Evolutionary conservation across 768 basidiomycete species (phyloP).

Genomic region (Leucosporidium scottii): DNA sequence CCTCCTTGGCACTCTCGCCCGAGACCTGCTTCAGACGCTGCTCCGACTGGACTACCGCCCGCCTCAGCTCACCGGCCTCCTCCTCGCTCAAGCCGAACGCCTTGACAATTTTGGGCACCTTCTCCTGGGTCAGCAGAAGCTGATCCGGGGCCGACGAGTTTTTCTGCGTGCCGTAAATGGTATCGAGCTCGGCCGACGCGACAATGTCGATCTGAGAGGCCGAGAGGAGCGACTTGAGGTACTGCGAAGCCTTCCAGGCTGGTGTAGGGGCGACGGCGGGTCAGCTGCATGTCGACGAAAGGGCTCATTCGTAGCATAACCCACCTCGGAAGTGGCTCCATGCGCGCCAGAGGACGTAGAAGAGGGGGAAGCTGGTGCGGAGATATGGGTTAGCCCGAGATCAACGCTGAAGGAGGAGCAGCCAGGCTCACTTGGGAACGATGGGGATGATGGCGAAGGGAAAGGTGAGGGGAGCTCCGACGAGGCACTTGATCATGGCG

Average conservation of each 20-base stretch:
- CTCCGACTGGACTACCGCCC: constrained; percentile 43
- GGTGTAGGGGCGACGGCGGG: neutral
- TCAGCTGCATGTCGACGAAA: neutral
- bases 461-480: constrained; percentile 38
- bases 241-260: constrained; percentile 40
- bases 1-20: too few species aligned
- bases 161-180: constrained; percentile 31
- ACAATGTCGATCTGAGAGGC: constrained; percentile 34
- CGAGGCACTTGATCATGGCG: constrained; percentile 12
- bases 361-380: constrained; percentile 35
- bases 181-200: constrained; percentile 33
- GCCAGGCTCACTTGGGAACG: constrained; percentile 39
- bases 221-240: constrained; percentile 39
- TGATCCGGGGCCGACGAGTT: constrained; percentile 2
- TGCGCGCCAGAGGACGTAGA: constrained; percentile 44
- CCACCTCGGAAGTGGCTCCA: constrained; percentile 37
- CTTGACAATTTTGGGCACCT: constrained; percentile 36
- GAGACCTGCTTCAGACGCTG: constrained; percentile 33
- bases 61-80: constrained; percentile 41
- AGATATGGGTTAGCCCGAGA: neutral
- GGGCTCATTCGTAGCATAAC: neutral
- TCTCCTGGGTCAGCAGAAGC: constrained; percentile 33
- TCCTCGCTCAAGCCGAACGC: constrained; percentile 37
- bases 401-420: neutral
- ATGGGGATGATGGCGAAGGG: constrained; percentile 44